Evolutionary conservation across 1,139 yeast species (phyloP).

Genomic region (Candida sp.): DNA sequence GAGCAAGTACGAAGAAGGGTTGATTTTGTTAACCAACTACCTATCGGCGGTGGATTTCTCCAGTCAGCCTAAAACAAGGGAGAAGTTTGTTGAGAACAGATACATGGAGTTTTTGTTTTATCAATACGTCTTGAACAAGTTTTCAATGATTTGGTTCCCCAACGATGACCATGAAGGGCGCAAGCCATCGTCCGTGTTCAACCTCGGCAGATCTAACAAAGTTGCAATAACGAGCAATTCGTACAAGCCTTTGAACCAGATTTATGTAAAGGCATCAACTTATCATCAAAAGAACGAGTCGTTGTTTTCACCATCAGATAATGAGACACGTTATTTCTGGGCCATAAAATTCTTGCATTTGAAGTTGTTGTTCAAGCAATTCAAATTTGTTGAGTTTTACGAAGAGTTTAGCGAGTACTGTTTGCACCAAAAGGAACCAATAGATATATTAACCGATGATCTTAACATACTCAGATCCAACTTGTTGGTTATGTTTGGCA

Average conservation of each 20-base stretch:
- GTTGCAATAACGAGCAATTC: conserved; percentile 12
- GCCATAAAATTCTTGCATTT: conserved; percentile 25
- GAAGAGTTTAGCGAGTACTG: conserved; percentile 23
- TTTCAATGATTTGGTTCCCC: conserved; percentile 25
- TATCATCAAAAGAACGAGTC: conserved; percentile 28
- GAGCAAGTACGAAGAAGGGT: conserved; percentile 24
- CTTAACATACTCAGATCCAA: conserved; percentile 20
- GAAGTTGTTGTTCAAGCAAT: conserved; percentile 26
- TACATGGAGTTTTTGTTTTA: conserved; percentile 31
- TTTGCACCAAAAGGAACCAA: conserved; percentile 9
- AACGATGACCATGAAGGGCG: conserved; percentile 10
- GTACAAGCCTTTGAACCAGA: conserved; percentile 20
- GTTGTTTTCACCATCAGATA: conserved; percentile 10
- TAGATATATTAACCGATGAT: conserved; percentile 7
- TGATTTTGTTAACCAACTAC: conserved; percentile 21
- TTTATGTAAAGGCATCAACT: conserved; percentile 22
- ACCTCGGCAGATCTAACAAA: conserved; percentile 10
- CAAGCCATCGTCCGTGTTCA: conserved; percentile 1
- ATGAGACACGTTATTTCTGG: conserved; percentile 26
- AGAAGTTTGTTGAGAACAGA: conserved; percentile 22
- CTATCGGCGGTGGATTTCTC: conserved; percentile 24
- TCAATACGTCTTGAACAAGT: conserved; percentile 25
- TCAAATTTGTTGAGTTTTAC: conserved; percentile 27
- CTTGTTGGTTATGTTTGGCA: conserved; percentile 27
- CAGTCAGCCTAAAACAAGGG: conserved; percentile 25